phyloP scores from a whole-genome alignment of 2,329 filamentous ascomycete species.

The Cordyceps tenuipes region DNA sequence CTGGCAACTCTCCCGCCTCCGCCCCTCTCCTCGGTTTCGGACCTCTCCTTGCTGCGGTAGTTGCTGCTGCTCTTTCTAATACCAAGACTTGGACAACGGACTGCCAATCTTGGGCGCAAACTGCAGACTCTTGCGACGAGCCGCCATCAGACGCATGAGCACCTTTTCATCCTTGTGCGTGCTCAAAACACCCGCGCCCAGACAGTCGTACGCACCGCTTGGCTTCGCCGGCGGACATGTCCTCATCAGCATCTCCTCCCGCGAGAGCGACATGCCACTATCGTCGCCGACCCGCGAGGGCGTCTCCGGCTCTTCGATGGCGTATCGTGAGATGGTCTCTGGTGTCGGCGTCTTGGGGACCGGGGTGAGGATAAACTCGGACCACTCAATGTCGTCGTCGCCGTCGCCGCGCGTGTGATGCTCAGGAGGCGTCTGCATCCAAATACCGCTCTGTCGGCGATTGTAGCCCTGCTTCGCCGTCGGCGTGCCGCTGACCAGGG shows the following conservation, averaged over 20 bases:
- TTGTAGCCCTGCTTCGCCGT: slow-evolving; percentile 35
- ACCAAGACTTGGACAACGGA: slow-evolving; percentile 55
- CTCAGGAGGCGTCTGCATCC: slow-evolving; percentile 47
- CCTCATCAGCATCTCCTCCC: slow-evolving; percentile 35
- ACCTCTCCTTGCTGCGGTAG: neutral
- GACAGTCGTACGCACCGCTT: slow-evolving; percentile 24
- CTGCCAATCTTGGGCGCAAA: slow-evolving; percentile 69
- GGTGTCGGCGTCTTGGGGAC: slow-evolving; percentile 52
- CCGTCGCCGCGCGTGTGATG: slow-evolving; percentile 29
- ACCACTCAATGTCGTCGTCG: slow-evolving; percentile 32
- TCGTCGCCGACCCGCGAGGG: slow-evolving; percentile 28
- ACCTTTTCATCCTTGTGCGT: slow-evolving; percentile 48
- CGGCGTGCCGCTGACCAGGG: slow-evolving; percentile 38
- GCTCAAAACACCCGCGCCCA: slow-evolving; percentile 37
- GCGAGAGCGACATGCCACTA: slow-evolving; percentile 24
- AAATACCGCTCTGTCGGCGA: slow-evolving; percentile 45
- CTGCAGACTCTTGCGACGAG: slow-evolving; percentile 67
- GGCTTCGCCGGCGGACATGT: slow-evolving; percentile 47
- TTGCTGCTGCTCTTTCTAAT: slow-evolving; percentile 11
- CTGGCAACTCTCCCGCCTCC: slow-evolving; percentile 1
- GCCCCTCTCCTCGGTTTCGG: neutral
- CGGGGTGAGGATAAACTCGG: slow-evolving; percentile 41
- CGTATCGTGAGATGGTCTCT: slow-evolving; percentile 44
- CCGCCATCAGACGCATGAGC: slow-evolving; percentile 58
- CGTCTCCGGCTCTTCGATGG: slow-evolving; percentile 40